Evolutionary conservation across 2,329 filamentous ascomycete genomes (phyloP), one percentile per base, ranked within the genome.

Genomic region (Neonectria faginata): DNA sequence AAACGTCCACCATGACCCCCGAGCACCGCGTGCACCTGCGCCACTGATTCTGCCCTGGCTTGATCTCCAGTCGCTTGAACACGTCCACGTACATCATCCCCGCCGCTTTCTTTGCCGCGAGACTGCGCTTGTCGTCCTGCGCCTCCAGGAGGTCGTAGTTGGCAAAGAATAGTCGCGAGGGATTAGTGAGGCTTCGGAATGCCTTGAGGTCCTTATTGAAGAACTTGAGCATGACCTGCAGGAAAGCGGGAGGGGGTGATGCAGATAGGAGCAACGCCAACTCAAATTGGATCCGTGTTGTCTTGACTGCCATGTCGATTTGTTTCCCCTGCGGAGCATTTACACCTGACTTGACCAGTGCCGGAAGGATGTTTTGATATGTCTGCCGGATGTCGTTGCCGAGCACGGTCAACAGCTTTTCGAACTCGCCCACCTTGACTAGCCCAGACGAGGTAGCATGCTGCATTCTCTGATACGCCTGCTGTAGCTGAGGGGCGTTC

Each of bases 121-220:
- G 74, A 5, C 84, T 86, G 18, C 81, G 80, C 14, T 79, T 78
- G 64, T 89, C 87, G 57, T 89, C 85, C 10, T 86, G 84, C 14
- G 93, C 81, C 5, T 91, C 91, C 11, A 96, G 82, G 75, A 92
- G 86, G 53, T 83, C 84, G 60, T 89, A 92, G 74, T 96, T 88
- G 53, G 88, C 87, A 78, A 93, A 91, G 79, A 92, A 92, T 53
- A 97, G 83, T 65, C 85, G 85, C 10, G 89, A 86, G 29, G 88
- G 85, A 68, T 96, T 88, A 11, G 89, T 84, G 59, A 86, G 83
- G 5, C 81, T 81, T 44, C 86, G 83, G 58, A 94, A 85, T 20
- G 83, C 81, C 0, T 82, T 82, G 29, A 93, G 78, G 50, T 89
- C 86, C 29, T 82, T 81, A 33, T 83, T 83, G 64, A 95, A 89